These are phyloP conservation scores for Geranomyces michiganensis DNA, from an alignment of 192 early-diverging fungal genomes.

Conservation along the genomic window DNA sequence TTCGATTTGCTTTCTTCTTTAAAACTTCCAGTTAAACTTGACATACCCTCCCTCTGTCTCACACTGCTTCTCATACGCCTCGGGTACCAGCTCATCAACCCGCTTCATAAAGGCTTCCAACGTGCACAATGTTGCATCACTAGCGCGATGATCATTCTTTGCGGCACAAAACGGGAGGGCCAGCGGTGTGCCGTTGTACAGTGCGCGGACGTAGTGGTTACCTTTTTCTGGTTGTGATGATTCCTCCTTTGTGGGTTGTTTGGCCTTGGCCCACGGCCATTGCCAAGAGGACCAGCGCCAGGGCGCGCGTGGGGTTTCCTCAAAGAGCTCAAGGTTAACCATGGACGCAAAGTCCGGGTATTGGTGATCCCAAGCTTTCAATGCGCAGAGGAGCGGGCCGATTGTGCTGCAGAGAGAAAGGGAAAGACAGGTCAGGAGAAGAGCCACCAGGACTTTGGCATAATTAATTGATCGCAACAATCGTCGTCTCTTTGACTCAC, in stretches of 20 bases:
- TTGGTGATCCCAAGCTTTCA: slow-evolving; percentile 22
- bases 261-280: background rate
- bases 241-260: background rate
- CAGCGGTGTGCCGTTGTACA: slow-evolving; percentile 37
- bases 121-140: slow-evolving; percentile 38
- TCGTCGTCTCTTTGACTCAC: slow-evolving; percentile 23
- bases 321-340: slow-evolving; percentile 35
- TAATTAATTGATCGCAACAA: no score
- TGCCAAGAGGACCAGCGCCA: slow-evolving; percentile 7
- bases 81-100: slow-evolving; percentile 34
- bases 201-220: slow-evolving; percentile 34
- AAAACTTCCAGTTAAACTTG: slow-evolving; percentile 16
- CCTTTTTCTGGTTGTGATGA: background rate
- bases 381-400: slow-evolving; percentile 30
- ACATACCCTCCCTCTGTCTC: slow-evolving; percentile 17
- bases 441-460: no score
- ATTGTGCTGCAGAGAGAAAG: slow-evolving; percentile 26
- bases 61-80: slow-evolving; percentile 33
- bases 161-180: slow-evolving; percentile 32
- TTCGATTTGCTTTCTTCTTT: no score
- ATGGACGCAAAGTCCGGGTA: slow-evolving; percentile 37
- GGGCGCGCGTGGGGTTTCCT: slow-evolving; percentile 4
- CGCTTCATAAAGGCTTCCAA: slow-evolving; percentile 41
- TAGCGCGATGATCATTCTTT: slow-evolving; percentile 10
- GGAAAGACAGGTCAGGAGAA: background rate